These are phyloP conservation scores for Verticillium albo-atrum DNA, from an alignment of 2,329 filamentous ascomycete genomes.

Conservation along the genomic window DNA sequence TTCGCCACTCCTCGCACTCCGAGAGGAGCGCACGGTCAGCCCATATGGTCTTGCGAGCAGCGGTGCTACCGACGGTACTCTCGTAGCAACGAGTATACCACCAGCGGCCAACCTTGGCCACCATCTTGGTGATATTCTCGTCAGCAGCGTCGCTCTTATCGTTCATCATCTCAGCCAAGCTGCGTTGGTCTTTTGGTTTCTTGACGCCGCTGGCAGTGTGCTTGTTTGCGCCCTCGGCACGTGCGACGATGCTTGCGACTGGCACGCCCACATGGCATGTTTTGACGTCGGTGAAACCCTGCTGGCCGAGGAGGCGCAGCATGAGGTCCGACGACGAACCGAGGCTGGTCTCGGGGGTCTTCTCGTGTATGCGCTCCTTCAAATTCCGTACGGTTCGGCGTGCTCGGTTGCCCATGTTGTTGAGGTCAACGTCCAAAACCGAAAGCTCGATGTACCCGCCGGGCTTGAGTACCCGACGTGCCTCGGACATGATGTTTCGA, in stretches of 20 bases:
- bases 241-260: conserved; percentile 50
- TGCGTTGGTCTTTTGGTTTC: conserved; percentile 40
- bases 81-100: conserved; percentile 97
- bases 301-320: conserved; percentile 61
- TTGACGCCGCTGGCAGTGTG: conserved; percentile 8
- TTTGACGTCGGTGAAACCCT: conserved; percentile 69
- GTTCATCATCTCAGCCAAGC: conserved; percentile 67
- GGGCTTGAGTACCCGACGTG: conserved; percentile 71
- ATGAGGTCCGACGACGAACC: conserved; percentile 56
- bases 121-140: conserved; percentile 86
- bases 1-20: conserved; percentile 83
- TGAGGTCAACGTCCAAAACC: conserved; percentile 73
- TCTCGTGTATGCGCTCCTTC: conserved; percentile 64
- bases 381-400: conserved; percentile 64
- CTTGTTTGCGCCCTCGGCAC: conserved; percentile 12
- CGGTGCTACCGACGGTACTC: conserved; percentile 49
- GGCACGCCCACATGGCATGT: conserved; percentile 75
- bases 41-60: conserved; percentile 61
- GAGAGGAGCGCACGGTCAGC: conserved; percentile 66
- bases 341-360: conserved; percentile 56
- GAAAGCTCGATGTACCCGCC: conserved; percentile 76
- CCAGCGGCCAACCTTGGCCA: conserved; percentile 87
- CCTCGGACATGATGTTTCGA: conserved; percentile 67
- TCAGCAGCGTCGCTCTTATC: conserved; percentile 68
- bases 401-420: conserved; percentile 73